Base-by-base conservation (phyloP, 192 early-diverging fungal species). In the Backusella mclennaniae region DNA sequence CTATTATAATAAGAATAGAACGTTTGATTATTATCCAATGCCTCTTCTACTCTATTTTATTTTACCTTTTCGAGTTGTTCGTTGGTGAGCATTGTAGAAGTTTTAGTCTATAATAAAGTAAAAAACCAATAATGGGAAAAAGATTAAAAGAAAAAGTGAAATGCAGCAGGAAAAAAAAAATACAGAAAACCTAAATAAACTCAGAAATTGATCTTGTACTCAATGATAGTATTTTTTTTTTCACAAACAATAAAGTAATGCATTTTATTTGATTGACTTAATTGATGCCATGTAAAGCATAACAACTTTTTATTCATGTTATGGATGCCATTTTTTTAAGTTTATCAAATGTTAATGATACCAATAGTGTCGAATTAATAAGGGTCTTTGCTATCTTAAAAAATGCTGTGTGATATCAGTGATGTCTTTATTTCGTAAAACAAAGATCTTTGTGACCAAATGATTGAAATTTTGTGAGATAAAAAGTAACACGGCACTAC, bases 181-280 rank as follows among this genome's bases (percentile, higher is more conserved):
- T n/a, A 49, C 46, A 49, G 46, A 49, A 49, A 49, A 21, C 46
- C 46, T 63, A 63, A 59, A 63, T 12, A 63, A 63, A 63, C 56
- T 63, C 56, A 63, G 56, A 63, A 63, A 23, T 9, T 63, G 26
- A 63, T 29, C 21, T 63, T 63, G 56, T 29, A 29, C 56, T 31
- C 26, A 29, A 14, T 26, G 23, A 63, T 4, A 14, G 56, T 29
- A 56, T 39, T 26, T 21, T 56, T 56, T n/a, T 21, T 56, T 56
- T n/a, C 26, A 63, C 56, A 63, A 63, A 29, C 11, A 63, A 63
- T 63, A 63, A 63, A 63, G 56, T 26, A 63, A 63, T 63, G 56
- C 26, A 63, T 63, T 49, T 19, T 49, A n/a, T 49, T 14, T 29
- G 56, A 12, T 63, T 29, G 21, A 63, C 26, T 63, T 63, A 23